Percentiles rank a stretch among this genome's conserved stretches.
Evolutionary conservation across 352 stramenopile species (phyloP).

Genomic region (Globisporangium barbulae): DNA sequence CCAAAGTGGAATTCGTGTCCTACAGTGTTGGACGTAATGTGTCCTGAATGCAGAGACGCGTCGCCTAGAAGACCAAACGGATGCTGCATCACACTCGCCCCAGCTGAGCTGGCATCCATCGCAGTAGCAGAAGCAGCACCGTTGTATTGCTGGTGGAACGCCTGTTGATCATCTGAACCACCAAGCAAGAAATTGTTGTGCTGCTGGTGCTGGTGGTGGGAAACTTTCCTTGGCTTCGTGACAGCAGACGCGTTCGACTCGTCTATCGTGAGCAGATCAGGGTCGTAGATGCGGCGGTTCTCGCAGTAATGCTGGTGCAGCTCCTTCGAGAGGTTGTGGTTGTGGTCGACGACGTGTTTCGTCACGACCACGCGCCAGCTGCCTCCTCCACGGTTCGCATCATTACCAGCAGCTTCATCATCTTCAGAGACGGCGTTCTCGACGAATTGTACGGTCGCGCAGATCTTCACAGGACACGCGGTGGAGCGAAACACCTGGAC

Average conservation of each 20-base stretch:
- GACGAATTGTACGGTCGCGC: conserved; percentile 63
- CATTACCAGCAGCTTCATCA: neutral
- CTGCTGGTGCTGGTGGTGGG: neutral
- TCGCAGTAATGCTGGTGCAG: conserved; percentile 75
- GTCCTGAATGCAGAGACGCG: conserved; percentile 1
- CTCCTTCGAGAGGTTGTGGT: conserved; percentile 75
- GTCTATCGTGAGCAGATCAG: conserved; percentile 61
- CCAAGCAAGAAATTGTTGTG: neutral
- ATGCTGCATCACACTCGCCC: neutral
- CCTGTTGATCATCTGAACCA: neutral
- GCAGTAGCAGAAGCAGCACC: neutral
- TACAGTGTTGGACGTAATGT: neutral
- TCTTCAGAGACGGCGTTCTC: conserved; percentile 9
- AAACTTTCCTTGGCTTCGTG: conserved; percentile 20
- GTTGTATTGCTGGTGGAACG: neutral
- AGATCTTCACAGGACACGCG: conserved; percentile 74
- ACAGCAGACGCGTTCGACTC: conserved; percentile 29
- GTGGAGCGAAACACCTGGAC: conserved; percentile 66
- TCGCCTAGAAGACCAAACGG: neutral
- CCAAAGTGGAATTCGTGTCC: neutral
- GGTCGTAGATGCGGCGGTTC: conserved; percentile 78
- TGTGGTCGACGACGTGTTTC: conserved; percentile 73
- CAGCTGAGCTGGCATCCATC: neutral
- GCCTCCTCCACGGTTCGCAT: conserved; percentile 9
- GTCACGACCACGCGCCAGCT: conserved; percentile 71